Base-by-base conservation (phyloP, 306 rosid genomes). In the Begonia peltatifolia region DNA sequence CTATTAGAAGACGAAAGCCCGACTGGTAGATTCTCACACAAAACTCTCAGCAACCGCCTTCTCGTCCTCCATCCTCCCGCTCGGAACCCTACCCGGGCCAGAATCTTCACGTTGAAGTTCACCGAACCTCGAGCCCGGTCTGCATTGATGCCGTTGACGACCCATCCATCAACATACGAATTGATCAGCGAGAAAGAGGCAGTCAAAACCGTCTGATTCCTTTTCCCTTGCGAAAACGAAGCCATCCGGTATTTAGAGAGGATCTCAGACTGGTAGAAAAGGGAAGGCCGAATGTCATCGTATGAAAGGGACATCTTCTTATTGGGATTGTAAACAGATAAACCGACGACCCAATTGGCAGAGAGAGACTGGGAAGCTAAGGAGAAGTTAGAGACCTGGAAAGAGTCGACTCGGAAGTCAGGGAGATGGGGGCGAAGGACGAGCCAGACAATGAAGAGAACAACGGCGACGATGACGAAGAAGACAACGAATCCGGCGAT, bases 401-500 rank as follows among this genome's bases (percentile, higher is more conserved):
- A 42, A 0, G 92, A 44, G 17, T 75, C 76, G 66, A 90, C 14
- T 0, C 55, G 68, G 71, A 79, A 71, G 23, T 73, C 60, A 0
- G 95, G 99, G 68, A 78, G 63, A 3, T 71, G 77, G 20, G 99
- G 99, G 41, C 94, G 95, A 17, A 90, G 76, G 61, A 90, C 78
- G 49, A 90, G 94, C 95, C 94, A 83, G 1, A 84, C 51, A 47
- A 83, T 47, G 56, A 90, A 60, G 16, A 76, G 46, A 47, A 76
- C 50, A 3, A 60, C 71, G 67, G 78, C 87, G 47, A 76, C 38
- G 41, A 75, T n/a, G 17, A 83, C 60, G 44, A 72, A 73, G 60
- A 78, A 66, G 67, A 82, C 63, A 5, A 80, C 48, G 71, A 90
- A 67, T 51, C 83, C 71, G 22, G 75, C 66, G 42, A 83, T 6